These are phyloP conservation scores for Fusarium nodosum DNA, from an alignment of 2,329 filamentous ascomycete genomes.

Conservation along the genomic window DNA sequence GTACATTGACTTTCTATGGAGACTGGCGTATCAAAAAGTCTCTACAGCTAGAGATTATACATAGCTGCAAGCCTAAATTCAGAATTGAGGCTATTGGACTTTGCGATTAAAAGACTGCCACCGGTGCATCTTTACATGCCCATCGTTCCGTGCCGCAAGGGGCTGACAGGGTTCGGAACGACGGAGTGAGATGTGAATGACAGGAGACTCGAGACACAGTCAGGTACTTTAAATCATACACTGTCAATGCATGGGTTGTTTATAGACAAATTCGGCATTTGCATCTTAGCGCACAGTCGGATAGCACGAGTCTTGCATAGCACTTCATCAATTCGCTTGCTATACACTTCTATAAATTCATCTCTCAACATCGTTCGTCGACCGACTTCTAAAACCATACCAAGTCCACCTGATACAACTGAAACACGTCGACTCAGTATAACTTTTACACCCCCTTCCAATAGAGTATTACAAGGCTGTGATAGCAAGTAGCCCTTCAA, in stretches of 20 bases:
- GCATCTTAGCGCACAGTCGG: background rate
- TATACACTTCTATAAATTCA: conserved; percentile 46
- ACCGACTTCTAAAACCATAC: conserved; percentile 31
- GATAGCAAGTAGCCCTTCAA: conserved; percentile 10
- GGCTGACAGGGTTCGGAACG: background rate
- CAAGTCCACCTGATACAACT: conserved; percentile 14
- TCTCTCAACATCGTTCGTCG: conserved; percentile 30
- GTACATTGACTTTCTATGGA: conserved; percentile 15
- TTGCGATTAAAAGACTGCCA: background rate
- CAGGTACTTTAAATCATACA: background rate
- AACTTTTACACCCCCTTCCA: conserved; percentile 13
- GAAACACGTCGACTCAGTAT: background rate
- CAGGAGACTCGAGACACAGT: background rate
- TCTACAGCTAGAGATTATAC: conserved; percentile 27
- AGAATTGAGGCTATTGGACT: conserved; percentile 22
- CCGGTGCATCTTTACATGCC: background rate
- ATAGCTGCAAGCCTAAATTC: conserved; percentile 25
- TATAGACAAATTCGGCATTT: background rate
- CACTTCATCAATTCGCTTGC: conserved; percentile 39
- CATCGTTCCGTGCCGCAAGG: background rate
- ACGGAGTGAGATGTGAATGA: background rate
- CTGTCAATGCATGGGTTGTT: background rate
- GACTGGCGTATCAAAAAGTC: conserved; percentile 14
- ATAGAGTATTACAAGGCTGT: conserved; percentile 28
- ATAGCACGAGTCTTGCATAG: background rate